phyloP scores from a whole-genome alignment of 441 rosid genomes.

The Gossypium schwendimanii region DNA sequence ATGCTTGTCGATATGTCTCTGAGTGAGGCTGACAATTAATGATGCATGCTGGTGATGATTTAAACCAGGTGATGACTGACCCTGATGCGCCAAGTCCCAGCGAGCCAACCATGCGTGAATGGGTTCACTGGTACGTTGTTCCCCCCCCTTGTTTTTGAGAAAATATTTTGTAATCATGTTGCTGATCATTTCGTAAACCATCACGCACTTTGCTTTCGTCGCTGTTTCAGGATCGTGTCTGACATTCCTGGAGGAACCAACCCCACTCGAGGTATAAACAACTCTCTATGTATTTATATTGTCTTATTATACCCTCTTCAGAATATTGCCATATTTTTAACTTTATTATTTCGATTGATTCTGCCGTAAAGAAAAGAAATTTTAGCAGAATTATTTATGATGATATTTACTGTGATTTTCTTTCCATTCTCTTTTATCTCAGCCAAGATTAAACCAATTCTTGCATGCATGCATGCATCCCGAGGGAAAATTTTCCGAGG shows the following conservation, averaged over 20 bases:
- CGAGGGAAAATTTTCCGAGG: neutral
- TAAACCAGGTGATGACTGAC: slow-evolving; percentile 64
- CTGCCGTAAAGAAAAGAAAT: neutral
- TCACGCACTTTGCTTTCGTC: neutral
- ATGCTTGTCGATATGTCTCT: slow-evolving; percentile 1
- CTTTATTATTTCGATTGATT: too few species aligned
- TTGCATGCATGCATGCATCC: neutral
- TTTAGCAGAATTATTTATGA: neutral
- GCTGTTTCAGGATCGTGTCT: slow-evolving; percentile 53
- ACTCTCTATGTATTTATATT: neutral
- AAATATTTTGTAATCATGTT: neutral
- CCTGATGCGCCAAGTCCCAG: slow-evolving; percentile 97
- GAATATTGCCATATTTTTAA: too few species aligned
- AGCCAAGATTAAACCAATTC: neutral
- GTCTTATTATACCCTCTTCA: too few species aligned
- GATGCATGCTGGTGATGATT: neutral
- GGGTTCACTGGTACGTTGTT: slow-evolving; percentile 66
- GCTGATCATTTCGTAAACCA: neutral
- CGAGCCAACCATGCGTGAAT: slow-evolving; percentile 78
- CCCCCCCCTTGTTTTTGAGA: neutral
- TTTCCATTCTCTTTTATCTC: neutral
- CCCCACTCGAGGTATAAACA: slow-evolving; percentile 31
- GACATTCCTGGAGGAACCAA: slow-evolving; percentile 74
- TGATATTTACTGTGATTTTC: neutral
- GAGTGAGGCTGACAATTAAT: neutral